Evolutionary conservation across 441 rosid genomes (phyloP).

Genomic region (Macaranga tanarius): DNA sequence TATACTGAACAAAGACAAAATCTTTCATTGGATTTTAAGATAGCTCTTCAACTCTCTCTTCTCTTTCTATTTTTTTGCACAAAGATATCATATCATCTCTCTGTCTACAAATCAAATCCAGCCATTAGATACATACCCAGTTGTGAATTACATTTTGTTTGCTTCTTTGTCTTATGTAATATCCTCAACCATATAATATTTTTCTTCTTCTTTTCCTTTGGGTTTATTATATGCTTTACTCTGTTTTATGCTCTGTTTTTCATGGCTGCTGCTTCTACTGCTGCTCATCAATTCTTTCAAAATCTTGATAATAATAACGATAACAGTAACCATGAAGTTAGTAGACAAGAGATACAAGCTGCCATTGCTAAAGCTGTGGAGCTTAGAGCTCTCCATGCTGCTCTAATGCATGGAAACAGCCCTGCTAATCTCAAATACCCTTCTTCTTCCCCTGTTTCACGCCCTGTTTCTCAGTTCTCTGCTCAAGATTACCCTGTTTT

Average conservation of each 20-base stretch:
- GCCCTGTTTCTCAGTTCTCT: conserved; percentile 56
- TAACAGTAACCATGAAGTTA: conserved; percentile 35
- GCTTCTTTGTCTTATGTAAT: not conserved
- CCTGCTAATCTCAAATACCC: conserved; percentile 52
- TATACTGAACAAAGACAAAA: conserved; percentile 46
- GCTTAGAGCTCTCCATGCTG: conserved; percentile 78
- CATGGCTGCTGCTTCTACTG: conserved; percentile 54
- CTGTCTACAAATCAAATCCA: conserved; percentile 35
- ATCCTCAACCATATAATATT: not conserved
- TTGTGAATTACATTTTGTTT: conserved; percentile 21
- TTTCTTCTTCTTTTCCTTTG: conserved; percentile 10
- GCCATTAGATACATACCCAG: conserved; percentile 30
- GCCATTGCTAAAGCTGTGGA: conserved; percentile 88
- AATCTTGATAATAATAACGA: conserved; percentile 26
- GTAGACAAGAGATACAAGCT: conserved; percentile 61
- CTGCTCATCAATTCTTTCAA: conserved; percentile 42
- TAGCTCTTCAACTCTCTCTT: conserved; percentile 23
- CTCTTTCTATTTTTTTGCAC: conserved; percentile 31
- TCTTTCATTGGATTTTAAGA: conserved; percentile 28
- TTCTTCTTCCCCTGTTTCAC: conserved; percentile 61
- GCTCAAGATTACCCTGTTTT: conserved; percentile 96
- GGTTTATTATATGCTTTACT: conserved; percentile 26
- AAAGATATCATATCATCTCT: conserved; percentile 45
- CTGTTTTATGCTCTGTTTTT: conserved; percentile 25
- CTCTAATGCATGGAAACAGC: conserved; percentile 65